A percentile compares a stretch with the other conserved stretches of the same genome.
phyloP scores from a whole-genome alignment of 306 rosid species.

The Rosa persica region DNA sequence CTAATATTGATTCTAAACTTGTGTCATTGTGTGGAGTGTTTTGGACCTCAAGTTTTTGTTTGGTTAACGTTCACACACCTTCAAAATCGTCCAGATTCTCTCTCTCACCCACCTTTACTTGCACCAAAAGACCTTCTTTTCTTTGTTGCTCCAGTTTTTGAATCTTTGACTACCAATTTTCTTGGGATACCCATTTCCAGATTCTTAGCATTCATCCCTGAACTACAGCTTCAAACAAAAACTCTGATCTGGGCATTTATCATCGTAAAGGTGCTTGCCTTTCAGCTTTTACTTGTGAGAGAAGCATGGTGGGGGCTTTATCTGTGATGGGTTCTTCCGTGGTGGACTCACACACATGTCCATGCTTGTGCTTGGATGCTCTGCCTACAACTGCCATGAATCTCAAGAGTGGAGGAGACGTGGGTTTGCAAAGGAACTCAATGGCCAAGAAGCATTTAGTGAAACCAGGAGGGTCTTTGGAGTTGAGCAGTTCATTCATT shows the following conservation, averaged over 20 bases:
- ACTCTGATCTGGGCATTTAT: conserved; percentile 23
- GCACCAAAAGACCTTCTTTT: conserved; percentile 27
- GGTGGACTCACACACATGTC: conserved; percentile 80
- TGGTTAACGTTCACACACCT: conserved; percentile 53
- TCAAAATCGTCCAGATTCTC: conserved; percentile 30
- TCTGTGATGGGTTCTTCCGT: conserved; percentile 68
- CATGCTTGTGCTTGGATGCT: conserved; percentile 84
- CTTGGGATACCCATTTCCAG: conserved; percentile 36
- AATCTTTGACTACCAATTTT: conserved; percentile 50
- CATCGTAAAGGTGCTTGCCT: not conserved
- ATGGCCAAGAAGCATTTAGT: conserved; percentile 41
- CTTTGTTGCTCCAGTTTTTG: conserved; percentile 31
- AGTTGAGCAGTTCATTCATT: conserved; percentile 64
- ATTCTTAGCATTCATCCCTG: conserved; percentile 21
- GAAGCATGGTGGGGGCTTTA: conserved; percentile 71
- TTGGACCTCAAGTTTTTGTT: conserved; percentile 58
- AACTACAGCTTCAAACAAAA: not conserved
- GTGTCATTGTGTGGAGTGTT: conserved; percentile 27
- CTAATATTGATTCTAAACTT: not conserved
- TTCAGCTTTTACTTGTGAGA: conserved; percentile 21
- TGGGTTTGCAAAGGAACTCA: conserved; percentile 49
- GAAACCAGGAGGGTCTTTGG: conserved; percentile 39
- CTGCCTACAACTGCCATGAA: conserved; percentile 57
- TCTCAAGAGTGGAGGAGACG: conserved; percentile 63
- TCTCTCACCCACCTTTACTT: conserved; percentile 12